phyloP scores from a whole-genome alignment of 108 stramenopile species.

The Nitzschia sp. region DNA sequence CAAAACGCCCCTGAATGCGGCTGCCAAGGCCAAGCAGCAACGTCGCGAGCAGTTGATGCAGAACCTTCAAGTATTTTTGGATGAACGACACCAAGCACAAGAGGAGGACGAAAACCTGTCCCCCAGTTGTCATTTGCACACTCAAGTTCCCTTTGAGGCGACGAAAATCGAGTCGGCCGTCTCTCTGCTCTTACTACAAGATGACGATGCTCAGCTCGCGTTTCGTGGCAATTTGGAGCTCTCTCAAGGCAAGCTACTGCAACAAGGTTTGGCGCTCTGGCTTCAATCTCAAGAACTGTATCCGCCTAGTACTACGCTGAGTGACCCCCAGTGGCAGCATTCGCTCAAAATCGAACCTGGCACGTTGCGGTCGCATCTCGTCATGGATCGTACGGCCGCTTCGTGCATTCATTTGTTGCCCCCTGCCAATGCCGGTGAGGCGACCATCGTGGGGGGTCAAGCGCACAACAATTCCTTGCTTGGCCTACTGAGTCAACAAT shows the following conservation, averaged over 20 bases:
- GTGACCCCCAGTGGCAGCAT: not conserved
- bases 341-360: conserved; percentile 46
- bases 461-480: conserved; percentile 64
- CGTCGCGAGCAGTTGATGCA: conserved; percentile 8
- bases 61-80: conserved; percentile 12
- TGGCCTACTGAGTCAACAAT: conserved; percentile 66
- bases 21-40: not conserved
- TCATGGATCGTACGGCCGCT: conserved; percentile 80
- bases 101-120: not conserved
- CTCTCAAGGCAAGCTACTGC: conserved; percentile 4
- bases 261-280: conserved; percentile 41
- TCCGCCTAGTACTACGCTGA: not conserved
- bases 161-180: conserved; percentile 18
- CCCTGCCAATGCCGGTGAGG: conserved; percentile 59
- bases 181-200: conserved; percentile 14
- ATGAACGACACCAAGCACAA: not conserved
- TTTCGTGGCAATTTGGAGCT: conserved; percentile 40
- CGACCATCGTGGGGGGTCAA: conserved; percentile 55
- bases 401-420: conserved; percentile 78
- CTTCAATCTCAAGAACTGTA: conserved; percentile 34
- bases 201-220: conserved; percentile 20
- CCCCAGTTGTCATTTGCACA: conserved; percentile 23
- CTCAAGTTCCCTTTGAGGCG: conserved; percentile 18
- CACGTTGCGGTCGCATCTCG: conserved; percentile 45
- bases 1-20: not conserved